Evolutionary conservation across 306 rosid genomes (phyloP).

Genomic region (Cucurbita ficifolia): DNA sequence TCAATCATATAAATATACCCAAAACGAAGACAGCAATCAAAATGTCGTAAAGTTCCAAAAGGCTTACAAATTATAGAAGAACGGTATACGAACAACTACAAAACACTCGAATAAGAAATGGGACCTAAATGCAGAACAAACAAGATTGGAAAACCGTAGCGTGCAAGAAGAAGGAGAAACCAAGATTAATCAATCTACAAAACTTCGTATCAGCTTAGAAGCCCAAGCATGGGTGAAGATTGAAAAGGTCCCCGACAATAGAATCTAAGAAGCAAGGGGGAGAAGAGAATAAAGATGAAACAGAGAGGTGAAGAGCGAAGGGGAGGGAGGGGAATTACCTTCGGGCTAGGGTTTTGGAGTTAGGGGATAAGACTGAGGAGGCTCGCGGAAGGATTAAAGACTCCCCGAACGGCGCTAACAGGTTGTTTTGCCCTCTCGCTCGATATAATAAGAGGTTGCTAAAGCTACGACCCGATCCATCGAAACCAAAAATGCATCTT

Average conservation of each 20-base stretch:
- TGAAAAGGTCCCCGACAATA: background rate
- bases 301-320: background rate
- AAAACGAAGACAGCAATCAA: background rate
- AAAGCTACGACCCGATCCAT: background rate
- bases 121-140: background rate
- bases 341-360: background rate
- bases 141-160: background rate
- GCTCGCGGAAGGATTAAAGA: background rate
- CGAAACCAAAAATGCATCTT: background rate
- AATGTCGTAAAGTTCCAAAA: background rate
- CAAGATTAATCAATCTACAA: background rate
- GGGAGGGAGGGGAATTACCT: background rate
- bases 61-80: background rate
- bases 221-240: background rate
- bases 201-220: background rate
- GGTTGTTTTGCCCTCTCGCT: background rate
- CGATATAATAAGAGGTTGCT: constrained; percentile 1
- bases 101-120: too few relatives aligned
- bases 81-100: background rate
- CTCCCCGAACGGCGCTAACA: constrained; percentile 3
- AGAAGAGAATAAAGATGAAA: background rate
- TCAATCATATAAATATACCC: background rate
- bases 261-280: background rate
- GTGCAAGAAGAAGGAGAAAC: background rate
- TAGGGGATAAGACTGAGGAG: background rate